Percentiles rank a stretch among this genome's conserved stretches.
Conservation (phyloP, 257 asterid species). For the Cordia subcordata region DNA sequence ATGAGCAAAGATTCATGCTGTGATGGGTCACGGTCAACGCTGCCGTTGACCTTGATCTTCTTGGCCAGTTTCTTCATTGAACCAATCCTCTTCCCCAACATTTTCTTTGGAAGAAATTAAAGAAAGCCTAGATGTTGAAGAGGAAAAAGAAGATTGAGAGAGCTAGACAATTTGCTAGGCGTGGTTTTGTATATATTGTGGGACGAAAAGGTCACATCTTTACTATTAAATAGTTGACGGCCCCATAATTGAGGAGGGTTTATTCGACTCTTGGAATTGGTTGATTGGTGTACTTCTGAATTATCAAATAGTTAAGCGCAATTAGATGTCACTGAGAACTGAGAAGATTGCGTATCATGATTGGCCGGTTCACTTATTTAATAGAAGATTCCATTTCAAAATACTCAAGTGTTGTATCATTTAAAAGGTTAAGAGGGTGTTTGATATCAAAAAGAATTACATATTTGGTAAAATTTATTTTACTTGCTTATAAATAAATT, state of each 20-base stretch:
- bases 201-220: conserved; percentile 9
- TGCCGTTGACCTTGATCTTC: conserved; percentile 33
- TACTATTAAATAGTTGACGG: conserved; percentile 15
- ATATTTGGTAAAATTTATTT: no score
- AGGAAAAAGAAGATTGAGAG: not conserved
- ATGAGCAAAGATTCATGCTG: conserved; percentile 37
- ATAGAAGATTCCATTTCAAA: no score
- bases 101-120: no score
- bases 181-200: conserved; percentile 36
- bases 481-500: no score
- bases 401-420: no score
- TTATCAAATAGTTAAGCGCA: conserved; percentile 4
- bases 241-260: conserved; percentile 20
- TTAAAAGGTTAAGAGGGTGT: no score
- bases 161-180: conserved; percentile 1
- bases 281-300: conserved; percentile 24
- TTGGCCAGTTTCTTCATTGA: conserved; percentile 64
- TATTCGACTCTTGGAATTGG: conserved; percentile 9
- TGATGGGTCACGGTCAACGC: conserved; percentile 10
- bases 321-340: not conserved
- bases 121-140: no score
- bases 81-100: conserved; percentile 65
- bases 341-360: no score
- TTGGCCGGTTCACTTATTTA: no score
- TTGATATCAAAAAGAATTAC: no score